Base-by-base conservation (phyloP, 164 flowering plant species). In the Nymphaea thermarum region DNA sequence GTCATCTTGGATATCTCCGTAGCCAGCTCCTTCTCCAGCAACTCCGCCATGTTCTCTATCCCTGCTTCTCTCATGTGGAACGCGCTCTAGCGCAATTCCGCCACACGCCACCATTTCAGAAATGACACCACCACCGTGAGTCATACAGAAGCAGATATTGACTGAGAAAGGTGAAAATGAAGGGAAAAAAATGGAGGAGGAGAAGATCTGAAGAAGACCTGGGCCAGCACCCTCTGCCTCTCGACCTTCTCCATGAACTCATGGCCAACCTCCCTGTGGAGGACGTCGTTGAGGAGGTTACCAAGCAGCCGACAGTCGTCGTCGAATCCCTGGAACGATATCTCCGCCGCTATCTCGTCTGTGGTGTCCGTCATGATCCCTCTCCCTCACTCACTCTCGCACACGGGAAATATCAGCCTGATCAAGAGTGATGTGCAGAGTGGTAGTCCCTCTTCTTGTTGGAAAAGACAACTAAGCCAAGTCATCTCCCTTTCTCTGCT, bases 331-430 rank as follows among this genome's bases (percentile, higher is more conserved):
- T 87, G 92, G 72, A 88, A 88, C 60, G 90, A 87, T 66, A 90
- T 90, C 62, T 86, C 97, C 78, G 87, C 94, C 5, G 97, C 94
- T 57, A 90, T 88, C 65, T 90, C 97, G 73, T 90, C 97, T 14
- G 88, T 88, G 0, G 88, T 82, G 71, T 90, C 97, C 68, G 94
- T 87, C 91, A 86, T 90, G 15, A 25, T 25, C 36, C 36, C 36
- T 25, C 36, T 25, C 36, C 36, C 36, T 25, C 36, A 25, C 36
- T 25, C 36, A 25, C 36, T 1, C 36, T 25, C 36, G 36, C 36
- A 25, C 36, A 25, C 36, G 36, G 36, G 36, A 25, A 25, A 25
- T 25, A 25, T 25, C 36, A 25, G 36, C 36, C 36, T 0, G 36
- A 25, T 25, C 36, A 25, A 25, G 36, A 25, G 36, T 25, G 36